These are phyloP conservation scores for Syzygium malaccense DNA, from an alignment of 441 rosid species.

Conservation along the genomic window DNA sequence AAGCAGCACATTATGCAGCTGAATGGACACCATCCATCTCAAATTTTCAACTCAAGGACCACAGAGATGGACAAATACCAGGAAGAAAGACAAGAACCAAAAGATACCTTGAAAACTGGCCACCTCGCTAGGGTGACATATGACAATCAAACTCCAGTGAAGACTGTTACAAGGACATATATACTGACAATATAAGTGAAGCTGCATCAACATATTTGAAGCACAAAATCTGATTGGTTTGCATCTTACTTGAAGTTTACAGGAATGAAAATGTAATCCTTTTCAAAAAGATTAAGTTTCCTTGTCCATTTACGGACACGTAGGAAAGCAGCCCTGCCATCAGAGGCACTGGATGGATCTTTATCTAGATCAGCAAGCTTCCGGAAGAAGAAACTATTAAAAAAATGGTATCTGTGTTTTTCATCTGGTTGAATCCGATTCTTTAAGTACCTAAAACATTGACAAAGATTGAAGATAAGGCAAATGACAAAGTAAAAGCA, in stretches of 20 bases:
- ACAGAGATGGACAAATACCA: neutral
- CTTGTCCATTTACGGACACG: conserved; percentile 93
- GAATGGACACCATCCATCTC: neutral
- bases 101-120: conserved; percentile 40
- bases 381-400: conserved; percentile 86
- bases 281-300: conserved; percentile 68
- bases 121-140: conserved; percentile 67
- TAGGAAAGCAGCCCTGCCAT: conserved; percentile 65
- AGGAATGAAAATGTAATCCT: conserved; percentile 88
- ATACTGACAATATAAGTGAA: conserved; percentile 18
- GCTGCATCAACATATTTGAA: neutral
- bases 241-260: conserved; percentile 70
- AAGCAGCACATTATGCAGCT: neutral
- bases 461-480: conserved; percentile 3
- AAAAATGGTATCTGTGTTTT: conserved; percentile 63
- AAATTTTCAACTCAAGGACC: neutral
- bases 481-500: neutral
- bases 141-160: conserved; percentile 72
- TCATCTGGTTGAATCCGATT: conserved; percentile 45
- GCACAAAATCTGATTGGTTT: neutral
- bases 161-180: conserved; percentile 33
- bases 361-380: conserved; percentile 85
- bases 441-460: conserved; percentile 54
- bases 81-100: neutral
- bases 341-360: conserved; percentile 45